These are phyloP conservation scores for Paramecium octaurelia DNA, from an alignment of 73 alveolate genomes.

Conservation along the genomic window DNA sequence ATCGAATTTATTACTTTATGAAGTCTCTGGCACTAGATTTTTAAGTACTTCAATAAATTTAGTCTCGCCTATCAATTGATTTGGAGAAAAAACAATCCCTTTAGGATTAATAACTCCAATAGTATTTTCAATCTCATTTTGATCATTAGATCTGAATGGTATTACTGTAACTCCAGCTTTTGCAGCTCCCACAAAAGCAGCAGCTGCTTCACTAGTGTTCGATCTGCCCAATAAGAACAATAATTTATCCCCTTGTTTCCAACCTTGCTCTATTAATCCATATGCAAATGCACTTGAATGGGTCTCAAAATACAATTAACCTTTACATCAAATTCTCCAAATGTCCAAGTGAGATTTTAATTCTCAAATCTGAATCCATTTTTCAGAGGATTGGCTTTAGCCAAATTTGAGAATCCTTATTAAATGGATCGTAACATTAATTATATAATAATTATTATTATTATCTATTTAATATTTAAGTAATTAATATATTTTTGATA, in stretches of 20 bases:
- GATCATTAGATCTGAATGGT: slow-evolving; percentile 22
- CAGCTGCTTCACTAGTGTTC: slow-evolving; percentile 52
- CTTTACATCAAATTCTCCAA: slow-evolving; percentile 55
- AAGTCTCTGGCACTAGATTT: slow-evolving; percentile 39
- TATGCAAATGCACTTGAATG: slow-evolving; percentile 54
- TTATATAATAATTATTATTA: not conserved
- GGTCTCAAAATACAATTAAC: not conserved
- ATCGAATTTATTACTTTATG: not conserved
- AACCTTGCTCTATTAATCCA: slow-evolving; percentile 50
- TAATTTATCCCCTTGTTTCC: slow-evolving; percentile 53
- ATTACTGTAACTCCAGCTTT: slow-evolving; percentile 56
- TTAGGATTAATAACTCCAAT: slow-evolving; percentile 28
- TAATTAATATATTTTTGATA: not conserved
- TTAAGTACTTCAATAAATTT: slow-evolving; percentile 51
- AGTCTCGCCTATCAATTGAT: not conserved
- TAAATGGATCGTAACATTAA: not conserved
- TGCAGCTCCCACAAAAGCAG: slow-evolving; percentile 61
- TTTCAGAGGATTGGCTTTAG: not conserved
- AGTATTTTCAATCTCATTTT: slow-evolving; percentile 19
- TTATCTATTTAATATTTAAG: not conserved
- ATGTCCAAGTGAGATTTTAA: slow-evolving; percentile 54
- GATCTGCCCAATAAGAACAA: slow-evolving; percentile 49
- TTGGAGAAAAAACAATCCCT: slow-evolving; percentile 56
- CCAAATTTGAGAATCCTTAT: not conserved
- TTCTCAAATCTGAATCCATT: slow-evolving; percentile 50